A percentile compares a stretch with the other conserved stretches of the same genome.
Evolutionary conservation across 345 rosid species (phyloP).

Genomic region (Anacardium occidentale): DNA sequence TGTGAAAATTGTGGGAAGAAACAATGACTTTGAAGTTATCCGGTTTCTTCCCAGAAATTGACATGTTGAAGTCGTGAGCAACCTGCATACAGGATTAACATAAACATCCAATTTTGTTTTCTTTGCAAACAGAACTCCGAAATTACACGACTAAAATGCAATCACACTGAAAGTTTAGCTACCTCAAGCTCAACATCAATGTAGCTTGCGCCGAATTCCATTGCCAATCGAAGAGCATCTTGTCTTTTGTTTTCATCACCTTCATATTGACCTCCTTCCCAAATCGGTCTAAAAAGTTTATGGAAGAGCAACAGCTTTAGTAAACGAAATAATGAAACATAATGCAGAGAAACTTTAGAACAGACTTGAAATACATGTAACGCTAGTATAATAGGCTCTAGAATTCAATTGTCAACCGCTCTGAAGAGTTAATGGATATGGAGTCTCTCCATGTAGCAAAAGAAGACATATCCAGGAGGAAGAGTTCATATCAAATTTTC

Average conservation of each 20-base stretch:
- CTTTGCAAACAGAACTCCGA: not conserved
- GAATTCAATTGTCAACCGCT: not conserved
- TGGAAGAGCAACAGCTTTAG: not conserved
- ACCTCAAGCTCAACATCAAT: conserved; percentile 40
- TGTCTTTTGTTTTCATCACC: conserved; percentile 46
- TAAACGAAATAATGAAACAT: not conserved
- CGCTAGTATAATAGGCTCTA: not conserved
- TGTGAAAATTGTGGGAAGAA: conserved; percentile 45
- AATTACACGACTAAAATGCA: not conserved
- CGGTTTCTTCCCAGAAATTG: conserved; percentile 36
- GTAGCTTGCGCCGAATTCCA: conserved; percentile 42
- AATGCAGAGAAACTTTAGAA: not conserved
- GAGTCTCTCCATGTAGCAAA: not conserved
- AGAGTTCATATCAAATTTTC: too few species aligned
- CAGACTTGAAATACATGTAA: too few species aligned
- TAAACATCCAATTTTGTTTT: not conserved
- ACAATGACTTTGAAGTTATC: conserved; percentile 42
- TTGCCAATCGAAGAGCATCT: conserved; percentile 39
- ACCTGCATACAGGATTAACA: conserved; percentile 24
- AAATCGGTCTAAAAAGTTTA: conserved; percentile 30
- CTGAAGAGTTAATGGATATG: not conserved
- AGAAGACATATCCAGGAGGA: too few species aligned
- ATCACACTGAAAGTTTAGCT: not conserved
- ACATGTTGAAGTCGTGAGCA: conserved; percentile 44
- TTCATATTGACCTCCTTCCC: conserved; percentile 49